Evolutionary conservation across 1,284 basidiomycete genomes (phyloP).

Genomic region (Naganishia liquefaciens): DNA sequence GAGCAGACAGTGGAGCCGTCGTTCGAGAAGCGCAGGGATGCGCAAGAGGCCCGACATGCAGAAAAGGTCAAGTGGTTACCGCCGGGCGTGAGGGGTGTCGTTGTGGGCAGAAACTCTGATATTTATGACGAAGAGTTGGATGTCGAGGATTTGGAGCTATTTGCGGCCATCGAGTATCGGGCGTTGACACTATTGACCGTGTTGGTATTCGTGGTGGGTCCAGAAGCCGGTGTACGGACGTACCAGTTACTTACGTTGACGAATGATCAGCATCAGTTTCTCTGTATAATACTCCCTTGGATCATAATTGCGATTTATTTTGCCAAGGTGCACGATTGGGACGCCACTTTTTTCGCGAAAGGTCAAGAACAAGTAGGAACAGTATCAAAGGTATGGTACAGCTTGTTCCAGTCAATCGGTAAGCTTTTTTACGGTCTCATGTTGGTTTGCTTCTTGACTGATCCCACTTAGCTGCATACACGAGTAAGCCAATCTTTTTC

Average conservation of each 20-base stretch:
- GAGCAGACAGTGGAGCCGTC: conserved; percentile 6
- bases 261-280: conserved; percentile 39
- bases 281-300: conserved; percentile 43
- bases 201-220: conserved; percentile 38
- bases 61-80: conserved; percentile 44
- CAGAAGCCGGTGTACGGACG: neutral
- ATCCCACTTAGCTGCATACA: conserved; percentile 6
- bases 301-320: conserved; percentile 44
- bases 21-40: conserved; percentile 19
- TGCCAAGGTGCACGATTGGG: conserved; percentile 36
- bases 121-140: conserved; percentile 47
- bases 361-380: conserved; percentile 36
- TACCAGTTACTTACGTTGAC: no score
- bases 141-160: conserved; percentile 44
- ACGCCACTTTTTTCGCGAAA: conserved; percentile 35
- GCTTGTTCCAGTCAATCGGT: conserved; percentile 38
- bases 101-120: conserved; percentile 44
- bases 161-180: conserved; percentile 46
- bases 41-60: conserved; percentile 35
- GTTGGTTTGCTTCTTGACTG: neutral
- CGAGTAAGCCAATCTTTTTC: neutral
- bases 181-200: conserved; percentile 41
- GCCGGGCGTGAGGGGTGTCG: conserved; percentile 36
- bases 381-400: conserved; percentile 43
- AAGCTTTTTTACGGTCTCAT: neutral